Conservation (phyloP, 257 asterid species). For the Knoxia roxburghii region DNA sequence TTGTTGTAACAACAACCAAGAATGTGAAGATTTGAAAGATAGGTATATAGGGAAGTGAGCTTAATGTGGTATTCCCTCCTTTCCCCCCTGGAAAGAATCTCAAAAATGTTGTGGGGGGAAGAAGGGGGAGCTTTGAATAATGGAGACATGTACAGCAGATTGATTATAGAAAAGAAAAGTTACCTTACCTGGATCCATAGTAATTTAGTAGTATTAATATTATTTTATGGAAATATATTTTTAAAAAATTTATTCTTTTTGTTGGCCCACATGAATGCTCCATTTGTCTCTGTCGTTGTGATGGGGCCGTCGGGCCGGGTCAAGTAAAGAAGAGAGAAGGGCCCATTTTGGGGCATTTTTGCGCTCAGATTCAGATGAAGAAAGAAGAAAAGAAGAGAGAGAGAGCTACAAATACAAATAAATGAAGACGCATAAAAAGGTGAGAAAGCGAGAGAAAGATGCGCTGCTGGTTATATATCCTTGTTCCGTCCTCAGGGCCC, state of each 20-base stretch:
- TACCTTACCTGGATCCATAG: conserved; percentile 17
- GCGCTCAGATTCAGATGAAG: no score
- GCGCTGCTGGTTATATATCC: conserved; percentile 38
- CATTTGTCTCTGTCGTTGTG: conserved; percentile 5
- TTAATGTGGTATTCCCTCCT: conserved; percentile 17
- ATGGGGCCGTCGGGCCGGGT: no score
- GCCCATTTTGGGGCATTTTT: background rate
- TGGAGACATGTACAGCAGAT: conserved; percentile 69
- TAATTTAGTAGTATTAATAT: conserved; percentile 20
- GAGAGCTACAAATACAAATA: no score
- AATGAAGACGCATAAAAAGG: conserved; percentile 54
- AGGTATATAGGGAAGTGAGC: conserved; percentile 53
- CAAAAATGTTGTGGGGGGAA: conserved; percentile 29
- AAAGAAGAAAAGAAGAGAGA: no score
- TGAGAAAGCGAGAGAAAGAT: conserved; percentile 64
- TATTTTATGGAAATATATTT: conserved; percentile 9
- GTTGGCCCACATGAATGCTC: conserved; percentile 8
- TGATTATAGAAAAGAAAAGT: conserved; percentile 31
- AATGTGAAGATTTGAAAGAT: conserved; percentile 46
- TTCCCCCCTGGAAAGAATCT: conserved; percentile 29
- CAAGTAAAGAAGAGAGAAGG: conserved; percentile 13
- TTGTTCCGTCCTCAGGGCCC: background rate
- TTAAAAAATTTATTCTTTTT: background rate
- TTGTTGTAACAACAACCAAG: conserved; percentile 33
- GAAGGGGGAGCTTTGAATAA: conserved; percentile 34